Percentiles rank a stretch among this genome's conserved stretches.
Evolutionary conservation across 2,329 filamentous ascomycete species (phyloP).

Genomic region (Fusarium concolor): DNA sequence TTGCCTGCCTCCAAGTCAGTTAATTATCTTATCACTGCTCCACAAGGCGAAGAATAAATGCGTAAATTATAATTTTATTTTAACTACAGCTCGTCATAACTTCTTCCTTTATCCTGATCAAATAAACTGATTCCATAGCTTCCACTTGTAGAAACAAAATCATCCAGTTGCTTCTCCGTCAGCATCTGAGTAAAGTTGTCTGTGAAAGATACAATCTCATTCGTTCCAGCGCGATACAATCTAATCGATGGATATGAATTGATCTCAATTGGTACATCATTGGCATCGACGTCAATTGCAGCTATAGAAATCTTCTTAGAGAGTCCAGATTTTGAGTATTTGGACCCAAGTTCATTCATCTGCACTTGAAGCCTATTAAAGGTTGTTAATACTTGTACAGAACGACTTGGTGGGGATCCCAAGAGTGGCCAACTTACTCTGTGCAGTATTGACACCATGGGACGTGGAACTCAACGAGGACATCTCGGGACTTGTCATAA

Average conservation of each 20-base stretch:
- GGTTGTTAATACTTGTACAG: too few species aligned
- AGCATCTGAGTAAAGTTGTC: background rate
- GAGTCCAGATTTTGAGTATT: background rate
- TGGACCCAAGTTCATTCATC: too few species aligned
- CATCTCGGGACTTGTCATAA: too few species aligned
- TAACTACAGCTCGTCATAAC: background rate
- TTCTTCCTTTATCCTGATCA: background rate
- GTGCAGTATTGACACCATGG: too few species aligned
- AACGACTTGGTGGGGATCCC: too few species aligned
- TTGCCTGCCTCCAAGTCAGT: too few species aligned
- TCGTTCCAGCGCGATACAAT: background rate
- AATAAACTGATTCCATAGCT: background rate
- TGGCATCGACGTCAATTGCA: background rate
- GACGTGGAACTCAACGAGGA: too few species aligned
- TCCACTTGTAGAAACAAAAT: background rate
- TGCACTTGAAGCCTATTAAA: too few species aligned
- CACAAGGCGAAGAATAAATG: too few species aligned
- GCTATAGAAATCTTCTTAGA: background rate
- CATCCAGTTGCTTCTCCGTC: background rate
- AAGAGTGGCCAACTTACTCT: too few species aligned
- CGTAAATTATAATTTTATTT: too few species aligned
- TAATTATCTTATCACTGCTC: too few species aligned
- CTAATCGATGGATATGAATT: background rate
- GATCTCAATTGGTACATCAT: conserved; percentile 7
- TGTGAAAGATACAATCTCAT: background rate